Conservation (phyloP, 2,329 filamentous ascomycete species). For the Neofusicoccum parvum region DNA sequence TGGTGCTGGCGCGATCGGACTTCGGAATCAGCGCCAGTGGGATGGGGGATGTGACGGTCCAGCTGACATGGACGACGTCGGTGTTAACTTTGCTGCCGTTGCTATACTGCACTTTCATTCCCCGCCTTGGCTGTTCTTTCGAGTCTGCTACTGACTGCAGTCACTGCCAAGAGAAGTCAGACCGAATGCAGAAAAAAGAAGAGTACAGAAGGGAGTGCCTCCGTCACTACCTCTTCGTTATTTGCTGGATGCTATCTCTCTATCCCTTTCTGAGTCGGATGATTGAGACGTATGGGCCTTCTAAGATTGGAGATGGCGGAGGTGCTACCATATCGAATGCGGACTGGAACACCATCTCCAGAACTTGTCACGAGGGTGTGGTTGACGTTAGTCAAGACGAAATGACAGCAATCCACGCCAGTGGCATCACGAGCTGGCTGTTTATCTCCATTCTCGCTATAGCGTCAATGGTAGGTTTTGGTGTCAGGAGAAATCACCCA, state of each 20-base stretch:
- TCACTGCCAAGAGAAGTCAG: neutral
- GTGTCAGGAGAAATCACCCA: neutral
- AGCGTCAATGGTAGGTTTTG: neutral
- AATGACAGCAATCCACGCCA: conserved; percentile 11
- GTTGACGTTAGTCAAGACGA: neutral
- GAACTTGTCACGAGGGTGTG: conserved; percentile 19
- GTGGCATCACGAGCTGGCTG: conserved; percentile 23
- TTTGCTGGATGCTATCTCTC: conserved; percentile 26
- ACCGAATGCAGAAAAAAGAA: neutral
- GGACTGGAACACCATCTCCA: conserved; percentile 22
- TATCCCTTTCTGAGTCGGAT: conserved; percentile 28
- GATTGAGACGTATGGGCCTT: conserved; percentile 24
- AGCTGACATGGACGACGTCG: conserved; percentile 29
- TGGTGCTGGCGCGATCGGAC: conserved; percentile 26
- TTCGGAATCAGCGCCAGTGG: conserved; percentile 28
- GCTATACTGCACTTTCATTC: conserved; percentile 5
- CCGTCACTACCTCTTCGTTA: conserved; percentile 23
- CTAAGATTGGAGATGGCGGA: conserved; percentile 19
- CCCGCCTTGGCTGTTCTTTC: conserved; percentile 21
- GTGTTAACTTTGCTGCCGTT: conserved; percentile 28
- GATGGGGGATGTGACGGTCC: conserved; percentile 29
- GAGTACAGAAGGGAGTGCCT: conserved; percentile 1
- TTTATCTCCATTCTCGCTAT: conserved; percentile 21
- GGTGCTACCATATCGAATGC: conserved; percentile 19
- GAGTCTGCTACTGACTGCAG: conserved; percentile 1